phyloP scores from a whole-genome alignment of 1,284 basidiomycete species.

The Ustanciosporium gigantosporum region DNA sequence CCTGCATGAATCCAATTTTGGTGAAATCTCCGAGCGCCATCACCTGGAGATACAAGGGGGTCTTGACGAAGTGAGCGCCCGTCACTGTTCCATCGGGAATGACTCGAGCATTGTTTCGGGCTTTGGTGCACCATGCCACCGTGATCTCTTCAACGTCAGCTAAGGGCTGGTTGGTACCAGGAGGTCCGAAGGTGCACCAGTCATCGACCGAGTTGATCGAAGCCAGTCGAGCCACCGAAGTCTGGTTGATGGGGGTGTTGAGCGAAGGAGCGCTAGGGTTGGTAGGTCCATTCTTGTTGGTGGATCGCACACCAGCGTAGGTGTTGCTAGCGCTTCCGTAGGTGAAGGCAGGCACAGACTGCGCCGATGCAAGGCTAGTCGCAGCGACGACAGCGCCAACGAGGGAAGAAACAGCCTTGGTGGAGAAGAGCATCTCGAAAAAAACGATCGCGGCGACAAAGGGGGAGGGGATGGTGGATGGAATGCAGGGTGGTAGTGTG shows the following conservation, averaged over 20 bases:
- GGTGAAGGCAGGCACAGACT: conserved; percentile 32
- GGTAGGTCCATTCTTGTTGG: conserved; percentile 45
- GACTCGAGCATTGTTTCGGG: conserved; percentile 60
- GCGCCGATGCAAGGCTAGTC: conserved; percentile 4
- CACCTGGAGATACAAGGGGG: conserved; percentile 63
- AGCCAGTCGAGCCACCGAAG: conserved; percentile 51
- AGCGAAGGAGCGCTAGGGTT: conserved; percentile 51
- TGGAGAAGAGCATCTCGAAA: conserved; percentile 38
- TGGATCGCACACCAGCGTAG: conserved; percentile 47
- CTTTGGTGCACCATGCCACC: conserved; percentile 74
- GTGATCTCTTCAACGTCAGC: conserved; percentile 71
- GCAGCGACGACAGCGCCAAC: conserved; percentile 20
- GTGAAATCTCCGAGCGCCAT: conserved; percentile 62
- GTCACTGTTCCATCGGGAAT: conserved; percentile 60
- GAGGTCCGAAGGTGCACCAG: conserved; percentile 61
- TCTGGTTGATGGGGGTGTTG: conserved; percentile 59
- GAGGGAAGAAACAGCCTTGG: conserved; percentile 32
- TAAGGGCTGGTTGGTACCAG: conserved; percentile 65
- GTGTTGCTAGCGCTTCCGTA: conserved; percentile 47
- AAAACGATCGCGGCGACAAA: too few relatives aligned
- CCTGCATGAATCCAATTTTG: conserved; percentile 48
- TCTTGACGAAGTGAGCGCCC: conserved; percentile 58
- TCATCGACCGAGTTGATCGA: conserved; percentile 58
- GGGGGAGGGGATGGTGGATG: neutral
- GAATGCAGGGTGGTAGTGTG: neutral